Evolutionary conservation across 495 filamentous ascomycete species (phyloP).

Genomic region (Xylaria acuta): DNA sequence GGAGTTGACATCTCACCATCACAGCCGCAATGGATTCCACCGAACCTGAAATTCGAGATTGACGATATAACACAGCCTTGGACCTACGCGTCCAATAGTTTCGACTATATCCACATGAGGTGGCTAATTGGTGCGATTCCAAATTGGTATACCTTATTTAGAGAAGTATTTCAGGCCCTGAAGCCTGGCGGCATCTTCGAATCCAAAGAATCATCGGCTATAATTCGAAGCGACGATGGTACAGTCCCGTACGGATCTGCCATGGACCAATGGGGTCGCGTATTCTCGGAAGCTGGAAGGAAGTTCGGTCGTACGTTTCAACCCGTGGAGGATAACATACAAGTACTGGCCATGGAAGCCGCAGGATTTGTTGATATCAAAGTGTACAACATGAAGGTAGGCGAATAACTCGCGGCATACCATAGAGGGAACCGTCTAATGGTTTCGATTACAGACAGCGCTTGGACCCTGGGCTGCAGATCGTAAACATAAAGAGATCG

Average conservation of each 20-base stretch:
- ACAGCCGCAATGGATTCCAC: slow-evolving; percentile 55
- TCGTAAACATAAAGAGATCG: slow-evolving; percentile 55
- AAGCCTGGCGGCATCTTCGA: slow-evolving; percentile 52
- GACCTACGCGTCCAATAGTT: slow-evolving; percentile 47
- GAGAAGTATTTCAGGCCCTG: slow-evolving; percentile 34
- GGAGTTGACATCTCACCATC: slow-evolving; percentile 64
- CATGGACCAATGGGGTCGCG: slow-evolving; percentile 52
- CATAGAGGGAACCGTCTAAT: background rate
- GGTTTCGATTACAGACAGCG: slow-evolving; percentile 41
- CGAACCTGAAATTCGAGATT: slow-evolving; percentile 61
- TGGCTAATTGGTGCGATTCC: slow-evolving; percentile 60
- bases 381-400: slow-evolving; percentile 50
- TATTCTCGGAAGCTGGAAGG: slow-evolving; percentile 51
- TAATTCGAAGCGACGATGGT: slow-evolving; percentile 56
- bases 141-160: slow-evolving; percentile 58
- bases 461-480: slow-evolving; percentile 60
- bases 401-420: background rate
- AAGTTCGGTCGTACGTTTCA: slow-evolving; percentile 55
- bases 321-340: slow-evolving; percentile 48
- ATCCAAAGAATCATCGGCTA: slow-evolving; percentile 51
- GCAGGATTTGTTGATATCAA: slow-evolving; percentile 52
- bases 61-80: slow-evolving; percentile 59
- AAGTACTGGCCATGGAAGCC: slow-evolving; percentile 41
- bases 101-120: slow-evolving; percentile 70
- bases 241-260: slow-evolving; percentile 53